A percentile compares a stretch with the other conserved stretches of the same genome.
These are phyloP conservation scores for Desmodesmus armatus DNA, from an alignment of 139 green algal genomes.

Conservation along the genomic window DNA sequence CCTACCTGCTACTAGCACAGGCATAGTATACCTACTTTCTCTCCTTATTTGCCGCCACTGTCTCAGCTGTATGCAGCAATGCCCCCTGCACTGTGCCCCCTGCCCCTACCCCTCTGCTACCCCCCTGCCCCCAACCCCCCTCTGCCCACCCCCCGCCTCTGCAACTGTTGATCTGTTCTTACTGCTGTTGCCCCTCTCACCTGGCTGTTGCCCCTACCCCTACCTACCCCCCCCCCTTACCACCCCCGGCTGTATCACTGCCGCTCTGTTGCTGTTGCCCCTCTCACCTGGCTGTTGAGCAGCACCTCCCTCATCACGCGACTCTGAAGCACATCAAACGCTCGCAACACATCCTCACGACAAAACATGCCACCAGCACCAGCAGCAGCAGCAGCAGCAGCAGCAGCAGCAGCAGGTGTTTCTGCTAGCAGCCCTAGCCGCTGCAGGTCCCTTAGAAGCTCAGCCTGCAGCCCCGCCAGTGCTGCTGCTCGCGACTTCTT, in stretches of 20 bases:
- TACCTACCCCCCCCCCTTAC: too few species aligned
- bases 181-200: too few species aligned
- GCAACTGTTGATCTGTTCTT: too few species aligned
- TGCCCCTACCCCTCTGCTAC: too few species aligned
- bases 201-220: too few species aligned
- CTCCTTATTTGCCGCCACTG: too few species aligned
- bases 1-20: too few species aligned
- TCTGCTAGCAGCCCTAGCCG: constrained; percentile 28
- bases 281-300: not conserved
- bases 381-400: constrained; percentile 24
- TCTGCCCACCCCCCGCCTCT: too few species aligned
- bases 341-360: constrained; percentile 14
- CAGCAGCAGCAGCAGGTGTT: not conserved
- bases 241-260: not conserved
- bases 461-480: not conserved
- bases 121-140: too few species aligned
- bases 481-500: not conserved
- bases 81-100: too few species aligned
- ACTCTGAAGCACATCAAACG: constrained; percentile 40
- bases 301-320: constrained; percentile 28
- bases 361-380: not conserved
- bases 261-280: not conserved
- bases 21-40: too few species aligned
- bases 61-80: too few species aligned
- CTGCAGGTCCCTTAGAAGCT: constrained; percentile 16